A percentile compares a stretch with the other conserved stretches of the same genome.
Conservation (phyloP, 805 yeast species). For the Suhomyces prunicola region DNA sequence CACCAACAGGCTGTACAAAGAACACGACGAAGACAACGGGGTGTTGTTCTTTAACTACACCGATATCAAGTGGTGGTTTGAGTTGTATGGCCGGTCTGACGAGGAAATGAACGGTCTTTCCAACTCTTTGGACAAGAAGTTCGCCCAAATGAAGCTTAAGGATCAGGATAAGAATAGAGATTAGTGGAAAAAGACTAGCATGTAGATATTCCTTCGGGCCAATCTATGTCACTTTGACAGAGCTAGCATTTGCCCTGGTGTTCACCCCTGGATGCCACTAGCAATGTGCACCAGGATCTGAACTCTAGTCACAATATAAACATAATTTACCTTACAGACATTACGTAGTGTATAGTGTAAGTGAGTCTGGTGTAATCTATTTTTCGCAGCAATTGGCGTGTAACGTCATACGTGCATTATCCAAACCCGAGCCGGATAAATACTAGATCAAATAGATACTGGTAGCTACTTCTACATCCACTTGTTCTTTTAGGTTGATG, state of each 20-base stretch:
- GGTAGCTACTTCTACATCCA: too few species aligned
- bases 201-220: too few species aligned
- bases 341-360: too few species aligned
- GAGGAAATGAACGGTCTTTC: conserved; percentile 47
- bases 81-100: conserved; percentile 72
- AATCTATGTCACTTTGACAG: too few species aligned
- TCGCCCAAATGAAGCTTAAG: conserved; percentile 34
- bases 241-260: too few species aligned
- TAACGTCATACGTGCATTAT: conserved; percentile 2
- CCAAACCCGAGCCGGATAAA: not conserved
- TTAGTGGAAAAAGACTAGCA: too few species aligned
- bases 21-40: conserved; percentile 21
- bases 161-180: not conserved
- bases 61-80: conserved; percentile 85
- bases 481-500: not conserved
- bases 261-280: too few species aligned
- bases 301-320: too few species aligned
- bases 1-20: conserved; percentile 46
- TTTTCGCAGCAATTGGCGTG: conserved; percentile 3
- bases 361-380: too few species aligned
- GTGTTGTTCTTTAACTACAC: conserved; percentile 59
- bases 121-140: conserved; percentile 38
- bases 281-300: too few species aligned
- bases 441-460: too few species aligned
- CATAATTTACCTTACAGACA: too few species aligned